A percentile compares a stretch with the other conserved stretches of the same genome.
phyloP scores from a whole-genome alignment of 768 basidiomycete genomes.

The Amanita muscaria region DNA sequence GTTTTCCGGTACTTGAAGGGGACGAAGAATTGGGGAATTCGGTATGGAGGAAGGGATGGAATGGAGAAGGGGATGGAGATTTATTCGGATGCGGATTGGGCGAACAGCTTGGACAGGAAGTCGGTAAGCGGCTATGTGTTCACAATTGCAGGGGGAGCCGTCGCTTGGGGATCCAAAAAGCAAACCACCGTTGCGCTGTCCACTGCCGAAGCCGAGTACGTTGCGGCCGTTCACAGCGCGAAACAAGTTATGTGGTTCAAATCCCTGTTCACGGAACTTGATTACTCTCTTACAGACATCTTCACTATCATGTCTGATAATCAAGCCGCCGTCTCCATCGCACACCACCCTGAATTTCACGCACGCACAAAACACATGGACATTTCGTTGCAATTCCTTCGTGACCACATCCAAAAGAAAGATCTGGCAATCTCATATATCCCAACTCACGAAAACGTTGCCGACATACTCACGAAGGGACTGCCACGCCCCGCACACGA shows the following conservation, averaged over 20 bases:
- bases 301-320: conserved; percentile 13
- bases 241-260: conserved; percentile 18
- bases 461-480: conserved; percentile 14
- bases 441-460: conserved; percentile 9
- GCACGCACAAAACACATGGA: conserved; percentile 17
- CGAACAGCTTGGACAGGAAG: conserved; percentile 8
- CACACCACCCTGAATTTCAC: conserved; percentile 15
- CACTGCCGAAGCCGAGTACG: conserved; percentile 38
- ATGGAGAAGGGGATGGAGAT: conserved; percentile 3
- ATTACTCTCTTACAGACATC: not conserved
- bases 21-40: conserved; percentile 12
- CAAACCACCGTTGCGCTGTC: conserved; percentile 25
- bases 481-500: conserved; percentile 6
- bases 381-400: conserved; percentile 12
- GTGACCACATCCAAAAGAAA: conserved; percentile 5
- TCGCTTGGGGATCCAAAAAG: conserved; percentile 23
- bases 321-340: conserved; percentile 14
- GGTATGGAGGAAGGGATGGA: conserved; percentile 9
- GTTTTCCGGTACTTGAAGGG: conserved; percentile 32
- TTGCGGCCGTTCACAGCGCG: conserved; percentile 25
- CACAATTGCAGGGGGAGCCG: conserved; percentile 7
- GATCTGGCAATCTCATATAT: conserved; percentile 10
- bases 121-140: conserved; percentile 13
- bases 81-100: conserved; percentile 13
- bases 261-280: conserved; percentile 12